Percentiles rank a stretch among this genome's conserved stretches.
Evolutionary conservation across 257 asterid species (phyloP).

Genomic region (Plantago major): DNA sequence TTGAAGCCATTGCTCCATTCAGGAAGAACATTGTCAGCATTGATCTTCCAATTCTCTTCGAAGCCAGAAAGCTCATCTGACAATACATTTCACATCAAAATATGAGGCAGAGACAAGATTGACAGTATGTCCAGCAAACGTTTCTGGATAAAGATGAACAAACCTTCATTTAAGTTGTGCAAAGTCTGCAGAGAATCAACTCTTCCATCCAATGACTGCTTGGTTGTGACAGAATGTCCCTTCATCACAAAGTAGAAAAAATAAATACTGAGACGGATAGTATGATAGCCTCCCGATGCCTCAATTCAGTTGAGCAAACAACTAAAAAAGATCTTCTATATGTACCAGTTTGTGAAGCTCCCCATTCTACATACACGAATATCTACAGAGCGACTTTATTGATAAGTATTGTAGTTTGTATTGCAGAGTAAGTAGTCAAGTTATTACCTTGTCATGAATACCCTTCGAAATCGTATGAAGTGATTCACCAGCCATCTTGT

Average conservation of each 20-base stretch:
- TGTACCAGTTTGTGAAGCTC: background rate
- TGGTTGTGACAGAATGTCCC: constrained; percentile 79
- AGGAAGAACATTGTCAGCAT: constrained; percentile 58
- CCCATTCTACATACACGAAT: background rate
- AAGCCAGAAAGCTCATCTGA: constrained; percentile 69
- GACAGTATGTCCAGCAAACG: background rate
- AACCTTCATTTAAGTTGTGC: constrained; percentile 90
- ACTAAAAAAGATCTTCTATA: background rate
- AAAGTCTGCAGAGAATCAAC: constrained; percentile 65
- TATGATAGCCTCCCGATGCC: background rate
- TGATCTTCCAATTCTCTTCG: constrained; percentile 68
- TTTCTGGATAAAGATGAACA: constrained; percentile 7
- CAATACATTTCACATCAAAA: constrained; percentile 7
- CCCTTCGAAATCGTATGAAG: constrained; percentile 74
- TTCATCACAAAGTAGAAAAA: constrained; percentile 18
- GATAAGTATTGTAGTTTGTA: too few relatives aligned
- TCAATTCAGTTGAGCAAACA: background rate
- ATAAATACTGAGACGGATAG: constrained; percentile 1
- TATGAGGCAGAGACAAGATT: background rate
- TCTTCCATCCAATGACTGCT: constrained; percentile 44
- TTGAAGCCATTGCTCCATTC: constrained; percentile 64
- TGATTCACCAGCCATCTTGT: constrained; percentile 56
- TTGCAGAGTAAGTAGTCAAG: background rate
- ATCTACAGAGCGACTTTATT: background rate
- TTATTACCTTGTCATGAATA: constrained; percentile 59